Conservation (phyloP, 495 filamentous ascomycete species). For the Umbilicaria muhlenbergii region DNA sequence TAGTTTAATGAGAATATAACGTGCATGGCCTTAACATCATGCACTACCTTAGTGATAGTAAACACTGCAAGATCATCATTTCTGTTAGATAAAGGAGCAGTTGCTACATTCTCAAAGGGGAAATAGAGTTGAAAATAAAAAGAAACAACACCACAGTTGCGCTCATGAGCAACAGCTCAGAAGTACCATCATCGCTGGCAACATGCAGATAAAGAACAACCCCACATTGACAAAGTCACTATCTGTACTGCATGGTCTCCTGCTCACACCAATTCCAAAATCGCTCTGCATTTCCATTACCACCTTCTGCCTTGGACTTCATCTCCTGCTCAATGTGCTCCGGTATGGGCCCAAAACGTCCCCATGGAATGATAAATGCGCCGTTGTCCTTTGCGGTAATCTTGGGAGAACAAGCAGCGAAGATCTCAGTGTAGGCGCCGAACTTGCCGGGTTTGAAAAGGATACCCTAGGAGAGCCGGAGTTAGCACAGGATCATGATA, state of each 20-base stretch:
- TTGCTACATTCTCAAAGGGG: too few species aligned
- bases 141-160: too few species aligned
- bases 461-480: conserved; percentile 5
- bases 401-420: conserved; percentile 24
- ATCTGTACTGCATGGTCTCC: neutral
- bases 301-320: neutral
- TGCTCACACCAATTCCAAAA: conserved; percentile 8
- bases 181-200: too few species aligned
- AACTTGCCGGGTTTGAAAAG: conserved; percentile 18
- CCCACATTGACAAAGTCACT: neutral
- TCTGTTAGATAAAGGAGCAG: too few species aligned
- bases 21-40: too few species aligned
- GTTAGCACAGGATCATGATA: neutral
- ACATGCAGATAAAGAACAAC: too few species aligned
- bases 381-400: conserved; percentile 18
- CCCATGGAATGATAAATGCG: conserved; percentile 22
- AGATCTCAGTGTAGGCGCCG: conserved; percentile 30
- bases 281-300: conserved; percentile 1
- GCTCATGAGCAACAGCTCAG: too few species aligned
- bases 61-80: too few species aligned
- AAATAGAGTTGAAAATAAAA: too few species aligned
- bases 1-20: too few species aligned
- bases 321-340: conserved; percentile 5
- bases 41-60: too few species aligned
- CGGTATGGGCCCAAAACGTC: conserved; percentile 5